phyloP scores from a whole-genome alignment of 371 early-diverging fungal genomes.

The Zychaea mexicana region DNA sequence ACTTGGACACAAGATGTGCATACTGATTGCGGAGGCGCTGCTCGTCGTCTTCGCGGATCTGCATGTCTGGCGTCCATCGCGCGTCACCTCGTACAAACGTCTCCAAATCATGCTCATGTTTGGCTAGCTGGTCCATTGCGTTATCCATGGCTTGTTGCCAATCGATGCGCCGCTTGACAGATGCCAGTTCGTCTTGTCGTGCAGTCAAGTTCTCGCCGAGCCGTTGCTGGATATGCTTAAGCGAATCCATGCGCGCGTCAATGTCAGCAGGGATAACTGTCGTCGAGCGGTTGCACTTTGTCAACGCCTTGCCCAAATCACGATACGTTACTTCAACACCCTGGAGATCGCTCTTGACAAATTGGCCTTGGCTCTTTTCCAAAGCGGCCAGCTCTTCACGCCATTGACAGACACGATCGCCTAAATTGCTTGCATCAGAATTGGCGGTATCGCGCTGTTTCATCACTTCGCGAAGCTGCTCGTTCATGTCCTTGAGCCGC shows the following conservation, averaged over 20 bases:
- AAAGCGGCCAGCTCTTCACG: not conserved
- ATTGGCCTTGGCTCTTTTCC: not conserved
- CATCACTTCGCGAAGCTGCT: constrained; percentile 19
- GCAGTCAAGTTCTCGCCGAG: constrained; percentile 28
- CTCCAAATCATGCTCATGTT: constrained; percentile 22
- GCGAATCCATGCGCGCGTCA: constrained; percentile 39
- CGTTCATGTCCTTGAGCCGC: constrained; percentile 35
- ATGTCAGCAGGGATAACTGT: constrained; percentile 31
- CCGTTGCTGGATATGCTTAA: constrained; percentile 17
- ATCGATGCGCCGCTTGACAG: constrained; percentile 25
- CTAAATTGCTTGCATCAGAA: not conserved
- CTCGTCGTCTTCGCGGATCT: constrained; percentile 23
- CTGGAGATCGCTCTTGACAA: constrained; percentile 12
- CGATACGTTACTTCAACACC: not conserved
- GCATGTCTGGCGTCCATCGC: constrained; percentile 30
- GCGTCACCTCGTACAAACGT: constrained; percentile 42
- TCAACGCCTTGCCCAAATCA: not conserved
- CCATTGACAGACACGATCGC: not conserved
- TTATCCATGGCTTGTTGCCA: constrained; percentile 27
- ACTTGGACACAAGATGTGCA: not conserved
- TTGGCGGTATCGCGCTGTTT: constrained; percentile 4
- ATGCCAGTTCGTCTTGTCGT: constrained; percentile 24
- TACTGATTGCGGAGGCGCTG: constrained; percentile 4
- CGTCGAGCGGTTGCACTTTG: constrained; percentile 1
- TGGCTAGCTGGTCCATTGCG: constrained; percentile 20